These are phyloP conservation scores for Conticribra weissflogii DNA, from an alignment of 108 stramenopile species.

Conservation along the genomic window DNA sequence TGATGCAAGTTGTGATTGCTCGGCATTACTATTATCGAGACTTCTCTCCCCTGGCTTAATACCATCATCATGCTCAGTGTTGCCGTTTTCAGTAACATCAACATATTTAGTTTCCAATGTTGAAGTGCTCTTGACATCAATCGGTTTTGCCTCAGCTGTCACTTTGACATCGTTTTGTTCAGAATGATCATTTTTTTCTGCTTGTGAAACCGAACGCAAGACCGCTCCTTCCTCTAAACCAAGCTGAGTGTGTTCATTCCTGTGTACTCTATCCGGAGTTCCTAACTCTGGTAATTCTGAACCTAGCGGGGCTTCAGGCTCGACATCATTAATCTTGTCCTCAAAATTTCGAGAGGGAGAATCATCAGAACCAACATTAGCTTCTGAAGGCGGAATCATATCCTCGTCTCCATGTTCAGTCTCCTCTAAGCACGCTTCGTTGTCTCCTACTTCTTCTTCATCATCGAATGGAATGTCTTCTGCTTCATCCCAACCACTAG, in stretches of 20 bases:
- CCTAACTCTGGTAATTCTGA: too few species aligned
- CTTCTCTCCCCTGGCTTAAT: neutral
- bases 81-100: neutral
- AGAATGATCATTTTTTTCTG: too few species aligned
- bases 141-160: too few species aligned
- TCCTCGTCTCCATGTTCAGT: neutral
- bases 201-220: too few species aligned
- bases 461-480: conserved; percentile 29
- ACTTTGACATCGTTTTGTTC: too few species aligned
- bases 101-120: neutral
- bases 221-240: too few species aligned
- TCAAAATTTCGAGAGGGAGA: conserved; percentile 2
- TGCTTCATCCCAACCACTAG: conserved; percentile 37
- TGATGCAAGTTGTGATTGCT: too few species aligned
- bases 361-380: neutral
- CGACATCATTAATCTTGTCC: neutral
- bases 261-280: too few species aligned
- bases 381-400: neutral
- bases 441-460: conserved; percentile 5
- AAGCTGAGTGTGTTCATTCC: too few species aligned
- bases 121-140: neutral
- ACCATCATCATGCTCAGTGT: neutral
- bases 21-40: too few species aligned
- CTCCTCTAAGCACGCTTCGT: neutral
- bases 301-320: neutral